phyloP scores from a whole-genome alignment of 371 early-diverging fungal species.

The Quaeritorhiza haematococci region DNA sequence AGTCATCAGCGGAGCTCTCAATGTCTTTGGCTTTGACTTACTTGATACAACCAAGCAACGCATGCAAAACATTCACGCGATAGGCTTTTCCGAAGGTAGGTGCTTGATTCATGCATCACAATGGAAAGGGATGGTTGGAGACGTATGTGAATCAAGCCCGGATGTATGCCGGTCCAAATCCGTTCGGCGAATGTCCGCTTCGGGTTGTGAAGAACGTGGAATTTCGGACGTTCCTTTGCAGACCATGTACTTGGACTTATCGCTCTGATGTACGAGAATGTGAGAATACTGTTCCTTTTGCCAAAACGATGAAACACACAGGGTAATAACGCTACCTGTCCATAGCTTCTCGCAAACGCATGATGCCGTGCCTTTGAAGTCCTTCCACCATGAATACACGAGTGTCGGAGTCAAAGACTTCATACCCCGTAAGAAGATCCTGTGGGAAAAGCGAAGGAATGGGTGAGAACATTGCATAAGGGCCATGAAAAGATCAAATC shows the following conservation, averaged over 20 bases:
- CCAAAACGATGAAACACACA: too few relatives aligned
- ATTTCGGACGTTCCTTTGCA: too few relatives aligned
- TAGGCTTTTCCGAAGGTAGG: conserved; percentile 8
- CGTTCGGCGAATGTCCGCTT: conserved; percentile 1
- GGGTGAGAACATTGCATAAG: not conserved
- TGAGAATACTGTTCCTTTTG: too few relatives aligned
- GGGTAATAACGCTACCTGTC: not conserved
- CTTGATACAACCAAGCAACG: not conserved
- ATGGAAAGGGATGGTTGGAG: conserved; percentile 2
- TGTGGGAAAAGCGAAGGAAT: not conserved
- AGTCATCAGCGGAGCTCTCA: too few relatives aligned
- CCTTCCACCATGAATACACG: conserved; percentile 16
- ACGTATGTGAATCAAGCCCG: not conserved
- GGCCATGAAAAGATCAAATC: too few relatives aligned
- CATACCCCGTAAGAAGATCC: conserved; percentile 18
- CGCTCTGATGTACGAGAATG: too few relatives aligned
- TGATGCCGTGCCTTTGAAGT: conserved; percentile 2
- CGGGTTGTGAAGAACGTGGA: too few relatives aligned
- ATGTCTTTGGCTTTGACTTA: too few relatives aligned
- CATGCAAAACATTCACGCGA: conserved; percentile 8
- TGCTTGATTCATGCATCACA: conserved; percentile 1
- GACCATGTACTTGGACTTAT: too few relatives aligned
- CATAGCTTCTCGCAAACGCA: not conserved
- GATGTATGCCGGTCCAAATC: not conserved
- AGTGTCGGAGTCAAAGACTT: conserved; percentile 14